phyloP scores from a whole-genome alignment of 2,329 filamentous ascomycete genomes.

The Fusarium aywerte region DNA sequence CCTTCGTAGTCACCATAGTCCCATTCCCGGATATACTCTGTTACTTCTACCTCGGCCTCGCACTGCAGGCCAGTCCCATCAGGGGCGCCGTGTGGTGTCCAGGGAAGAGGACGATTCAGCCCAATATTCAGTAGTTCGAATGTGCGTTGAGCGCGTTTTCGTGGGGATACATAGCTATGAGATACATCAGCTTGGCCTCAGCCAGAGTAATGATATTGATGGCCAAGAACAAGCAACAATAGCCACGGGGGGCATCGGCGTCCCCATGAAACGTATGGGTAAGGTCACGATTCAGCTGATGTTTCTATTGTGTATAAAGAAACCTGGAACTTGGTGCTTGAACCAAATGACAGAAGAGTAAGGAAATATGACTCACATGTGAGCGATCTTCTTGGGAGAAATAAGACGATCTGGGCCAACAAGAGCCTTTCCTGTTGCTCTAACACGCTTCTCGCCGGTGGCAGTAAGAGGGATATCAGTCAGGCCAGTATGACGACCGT shows the following conservation, averaged over 20 bases:
- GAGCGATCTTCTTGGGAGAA: slow-evolving; percentile 80
- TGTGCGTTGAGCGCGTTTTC: slow-evolving; percentile 85
- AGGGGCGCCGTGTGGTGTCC: slow-evolving; percentile 63
- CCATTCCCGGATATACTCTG: slow-evolving; percentile 82
- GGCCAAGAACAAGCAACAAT: not conserved
- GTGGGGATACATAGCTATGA: slow-evolving; percentile 82
- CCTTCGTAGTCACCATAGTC: slow-evolving; percentile 91
- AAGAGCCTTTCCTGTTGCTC: slow-evolving; percentile 82
- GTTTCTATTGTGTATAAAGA: not conserved
- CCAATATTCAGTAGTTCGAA: slow-evolving; percentile 86
- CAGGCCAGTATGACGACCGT: slow-evolving; percentile 83
- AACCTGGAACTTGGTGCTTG: not conserved
- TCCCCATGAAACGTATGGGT: not conserved
- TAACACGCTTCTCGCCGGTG: slow-evolving; percentile 81
- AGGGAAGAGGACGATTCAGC: slow-evolving; percentile 74
- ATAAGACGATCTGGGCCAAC: slow-evolving; percentile 87
- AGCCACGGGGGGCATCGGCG: not conserved
- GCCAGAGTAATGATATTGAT: not conserved
- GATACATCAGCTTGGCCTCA: slow-evolving; percentile 1
- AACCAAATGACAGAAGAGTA: not conserved
- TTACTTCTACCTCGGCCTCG: slow-evolving; percentile 71
- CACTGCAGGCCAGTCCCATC: slow-evolving; percentile 59
- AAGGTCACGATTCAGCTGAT: not conserved
- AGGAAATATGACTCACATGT: slow-evolving; percentile 71
- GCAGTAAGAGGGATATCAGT: slow-evolving; percentile 88